phyloP scores from a whole-genome alignment of 345 rosid species.

The Sisymbrium altissimum region DNA sequence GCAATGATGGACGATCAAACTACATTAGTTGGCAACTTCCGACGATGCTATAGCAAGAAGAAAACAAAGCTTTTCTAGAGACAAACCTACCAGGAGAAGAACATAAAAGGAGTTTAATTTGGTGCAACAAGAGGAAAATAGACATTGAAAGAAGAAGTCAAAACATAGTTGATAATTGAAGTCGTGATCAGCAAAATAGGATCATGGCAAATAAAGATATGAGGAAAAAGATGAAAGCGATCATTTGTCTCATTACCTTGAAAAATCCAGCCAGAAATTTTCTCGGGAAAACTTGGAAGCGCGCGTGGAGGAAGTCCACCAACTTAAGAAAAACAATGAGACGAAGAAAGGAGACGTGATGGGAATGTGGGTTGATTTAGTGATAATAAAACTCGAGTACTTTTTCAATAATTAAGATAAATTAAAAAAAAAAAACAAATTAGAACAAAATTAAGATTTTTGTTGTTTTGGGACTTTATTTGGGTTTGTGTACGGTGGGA shows the following conservation, averaged over 20 bases:
- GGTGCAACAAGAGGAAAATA: conserved; percentile 12
- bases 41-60: background rate
- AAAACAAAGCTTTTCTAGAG: background rate
- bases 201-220: background rate
- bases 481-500: conserved; percentile 20
- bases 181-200: conserved; percentile 4
- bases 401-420: background rate
- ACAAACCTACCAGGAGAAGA: background rate
- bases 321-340: conserved; percentile 25
- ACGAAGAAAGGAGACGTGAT: conserved; percentile 25
- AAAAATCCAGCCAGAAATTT: background rate
- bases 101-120: background rate
- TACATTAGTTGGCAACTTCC: background rate
- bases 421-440: background rate
- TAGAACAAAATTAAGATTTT: background rate
- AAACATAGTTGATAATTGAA: background rate
- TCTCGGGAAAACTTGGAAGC: background rate
- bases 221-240: conserved; percentile 1
- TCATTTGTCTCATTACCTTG: conserved; percentile 3
- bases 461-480: conserved; percentile 8
- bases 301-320: conserved; percentile 24
- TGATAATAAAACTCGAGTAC: conserved; percentile 7
- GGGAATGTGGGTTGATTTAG: conserved; percentile 33
- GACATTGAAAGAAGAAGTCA: conserved; percentile 12
- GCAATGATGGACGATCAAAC: background rate